phyloP scores from a whole-genome alignment of 2,329 filamentous ascomycete species.

The Phialophora tarda region DNA sequence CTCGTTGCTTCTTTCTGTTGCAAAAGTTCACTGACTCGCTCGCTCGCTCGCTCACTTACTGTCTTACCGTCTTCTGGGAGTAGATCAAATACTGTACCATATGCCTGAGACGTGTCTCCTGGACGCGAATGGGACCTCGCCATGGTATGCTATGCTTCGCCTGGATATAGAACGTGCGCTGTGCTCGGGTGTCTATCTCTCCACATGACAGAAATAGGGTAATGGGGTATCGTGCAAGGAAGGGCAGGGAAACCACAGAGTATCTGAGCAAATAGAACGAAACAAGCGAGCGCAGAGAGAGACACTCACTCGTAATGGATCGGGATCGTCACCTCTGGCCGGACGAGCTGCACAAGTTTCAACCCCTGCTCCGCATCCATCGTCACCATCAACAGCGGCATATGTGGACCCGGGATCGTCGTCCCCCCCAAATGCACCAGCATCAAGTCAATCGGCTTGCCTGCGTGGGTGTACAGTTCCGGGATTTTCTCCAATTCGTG shows the following conservation, averaged over 20 bases:
- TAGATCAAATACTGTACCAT: background rate
- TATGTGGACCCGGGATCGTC: slow-evolving; percentile 64
- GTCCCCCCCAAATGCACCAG: slow-evolving; percentile 70
- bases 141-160: background rate
- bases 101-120: background rate
- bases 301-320: slow-evolving; percentile 62
- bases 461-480: slow-evolving; percentile 54
- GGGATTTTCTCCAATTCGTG: slow-evolving; percentile 68
- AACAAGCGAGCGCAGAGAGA: background rate
- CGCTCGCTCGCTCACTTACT: background rate
- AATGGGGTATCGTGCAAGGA: background rate
- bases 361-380: slow-evolving; percentile 70
- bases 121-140: background rate
- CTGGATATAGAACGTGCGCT: background rate
- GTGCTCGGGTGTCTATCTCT: background rate
- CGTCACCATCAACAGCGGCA: slow-evolving; percentile 69
- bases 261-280: background rate
- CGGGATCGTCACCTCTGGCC: slow-evolving; percentile 67
- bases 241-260: background rate
- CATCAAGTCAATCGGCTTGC: slow-evolving; percentile 67
- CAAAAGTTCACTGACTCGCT: background rate
- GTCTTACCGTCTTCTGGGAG: too few species aligned
- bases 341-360: slow-evolving; percentile 63
- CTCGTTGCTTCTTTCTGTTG: background rate
- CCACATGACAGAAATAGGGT: background rate